Evolutionary conservation across 1,284 basidiomycete genomes (phyloP).

Genomic region (Ceratorhiza oryzae-sativae): DNA sequence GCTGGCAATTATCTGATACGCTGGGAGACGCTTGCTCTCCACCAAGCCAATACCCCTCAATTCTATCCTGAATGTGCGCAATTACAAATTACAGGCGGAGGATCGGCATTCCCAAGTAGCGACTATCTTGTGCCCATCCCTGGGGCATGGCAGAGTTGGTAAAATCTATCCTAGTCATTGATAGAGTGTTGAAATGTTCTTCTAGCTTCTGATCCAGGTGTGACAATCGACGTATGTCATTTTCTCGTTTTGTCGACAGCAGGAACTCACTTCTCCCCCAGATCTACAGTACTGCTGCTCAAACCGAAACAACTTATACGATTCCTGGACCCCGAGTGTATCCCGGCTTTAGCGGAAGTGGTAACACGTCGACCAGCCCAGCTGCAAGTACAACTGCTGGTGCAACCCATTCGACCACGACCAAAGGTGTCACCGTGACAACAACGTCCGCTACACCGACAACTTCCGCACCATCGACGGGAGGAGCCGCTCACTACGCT

Average conservation of each 20-base stretch:
- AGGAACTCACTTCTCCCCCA: not conserved
- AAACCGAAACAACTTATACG: constrained; percentile 37
- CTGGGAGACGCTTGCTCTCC: constrained; percentile 32
- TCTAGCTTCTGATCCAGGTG: constrained; percentile 30
- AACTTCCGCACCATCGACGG: constrained; percentile 31
- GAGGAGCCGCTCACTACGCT: constrained; percentile 29
- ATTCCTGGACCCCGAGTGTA: constrained; percentile 32
- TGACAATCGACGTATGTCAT: constrained; percentile 17
- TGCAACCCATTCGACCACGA: not conserved
- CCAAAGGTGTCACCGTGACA: not conserved
- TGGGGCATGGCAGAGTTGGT: constrained; percentile 46
- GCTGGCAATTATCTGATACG: constrained; percentile 38
- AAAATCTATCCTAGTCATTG: not conserved
- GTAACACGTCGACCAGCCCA: constrained; percentile 9
- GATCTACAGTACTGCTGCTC: constrained; percentile 26
- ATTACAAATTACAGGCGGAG: constrained; percentile 33
- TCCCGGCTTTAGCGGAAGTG: not conserved
- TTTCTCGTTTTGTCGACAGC: not conserved
- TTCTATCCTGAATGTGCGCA: constrained; percentile 44
- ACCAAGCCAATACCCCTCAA: constrained; percentile 47
- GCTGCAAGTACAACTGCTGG: constrained; percentile 3
- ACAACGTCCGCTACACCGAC: constrained; percentile 14
- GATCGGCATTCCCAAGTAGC: constrained; percentile 33
- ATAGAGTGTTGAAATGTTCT: not conserved
- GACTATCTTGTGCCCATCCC: constrained; percentile 39